Evolutionary conservation across 352 stramenopile genomes (phyloP), one percentile per base, ranked within the genome.

Genomic region (Blastocystis sp.): DNA sequence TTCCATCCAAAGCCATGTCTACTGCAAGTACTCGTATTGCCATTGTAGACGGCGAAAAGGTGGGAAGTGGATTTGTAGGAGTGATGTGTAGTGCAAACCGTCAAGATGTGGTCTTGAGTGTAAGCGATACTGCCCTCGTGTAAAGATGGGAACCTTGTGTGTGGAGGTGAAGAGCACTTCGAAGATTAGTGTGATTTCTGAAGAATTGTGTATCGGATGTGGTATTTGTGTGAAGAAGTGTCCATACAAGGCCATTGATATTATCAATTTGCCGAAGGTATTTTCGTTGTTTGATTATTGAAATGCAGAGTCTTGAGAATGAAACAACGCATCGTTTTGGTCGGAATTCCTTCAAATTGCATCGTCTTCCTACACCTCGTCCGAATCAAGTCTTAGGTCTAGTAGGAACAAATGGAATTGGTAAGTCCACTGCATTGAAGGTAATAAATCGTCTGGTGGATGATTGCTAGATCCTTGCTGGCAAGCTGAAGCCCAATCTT

Each of bases 191-290:
- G 98, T 97, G 91, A 97, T 99, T 89, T 98, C 94, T 54, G 97
- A 99, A 90, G 92, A 97, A 91, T 93, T 99, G 29, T 99, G 97
- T 90, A 99, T 99, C 88, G 97, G 96, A 88, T 99, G 97, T 89
- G 96, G 96, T 92, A 99, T 99, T 89, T 99, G 97, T 90, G 96
- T 99, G 7, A 99, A 99, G 92, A 98, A 98, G 90, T 99, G 97
- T 89, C 97, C 97, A 29, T 99, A 99, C 88, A 95, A 98, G 83
- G 97, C 97, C 43, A 98, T 99, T 85, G 95, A 94, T 89, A 99
- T 99, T 88, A 99, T 99, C 92, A 99, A 99, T 90, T 89, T 99
- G 75, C 97, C 97, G 56, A 99, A 98, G 89, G 92, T 88, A 16
- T 16, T 24, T 78, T 51, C 42, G n/a, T 14, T 49, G 37, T 16